Conservation (phyloP, 208 protist species). For the Trichomonas vaginalis region DNA sequence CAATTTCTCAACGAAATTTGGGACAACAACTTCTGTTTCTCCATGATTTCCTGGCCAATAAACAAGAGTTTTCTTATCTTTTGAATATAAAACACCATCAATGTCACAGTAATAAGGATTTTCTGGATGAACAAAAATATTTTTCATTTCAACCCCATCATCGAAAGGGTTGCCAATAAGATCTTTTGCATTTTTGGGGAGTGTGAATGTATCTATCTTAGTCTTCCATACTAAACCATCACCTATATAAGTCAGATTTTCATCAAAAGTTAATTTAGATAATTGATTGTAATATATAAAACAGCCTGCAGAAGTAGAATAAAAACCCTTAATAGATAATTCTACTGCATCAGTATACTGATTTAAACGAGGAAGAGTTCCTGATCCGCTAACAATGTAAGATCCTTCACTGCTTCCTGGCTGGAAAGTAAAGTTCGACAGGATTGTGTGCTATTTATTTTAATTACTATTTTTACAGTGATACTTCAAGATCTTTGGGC, state of each 20-base stretch:
- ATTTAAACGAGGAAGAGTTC: background rate
- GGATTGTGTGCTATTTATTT: no score
- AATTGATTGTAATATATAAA: background rate
- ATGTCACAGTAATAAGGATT: background rate
- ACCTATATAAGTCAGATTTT: background rate
- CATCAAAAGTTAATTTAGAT: background rate
- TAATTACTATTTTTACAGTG: no score
- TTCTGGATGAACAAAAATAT: background rate
- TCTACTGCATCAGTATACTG: background rate
- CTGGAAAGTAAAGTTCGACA: no score
- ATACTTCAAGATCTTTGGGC: no score
- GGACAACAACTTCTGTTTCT: background rate
- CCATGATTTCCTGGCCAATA: background rate
- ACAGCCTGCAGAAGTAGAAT: background rate
- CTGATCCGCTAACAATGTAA: background rate
- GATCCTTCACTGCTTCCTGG: no score
- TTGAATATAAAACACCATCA: background rate
- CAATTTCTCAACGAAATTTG: background rate
- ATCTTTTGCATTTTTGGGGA: background rate
- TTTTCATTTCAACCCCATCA: background rate
- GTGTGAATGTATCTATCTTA: background rate
- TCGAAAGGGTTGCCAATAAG: background rate
- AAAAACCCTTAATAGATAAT: background rate
- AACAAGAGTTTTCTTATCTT: background rate
- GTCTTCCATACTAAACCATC: background rate